Conservation (phyloP, 1,139 yeast species). For the Geotrichum europaeum region DNA sequence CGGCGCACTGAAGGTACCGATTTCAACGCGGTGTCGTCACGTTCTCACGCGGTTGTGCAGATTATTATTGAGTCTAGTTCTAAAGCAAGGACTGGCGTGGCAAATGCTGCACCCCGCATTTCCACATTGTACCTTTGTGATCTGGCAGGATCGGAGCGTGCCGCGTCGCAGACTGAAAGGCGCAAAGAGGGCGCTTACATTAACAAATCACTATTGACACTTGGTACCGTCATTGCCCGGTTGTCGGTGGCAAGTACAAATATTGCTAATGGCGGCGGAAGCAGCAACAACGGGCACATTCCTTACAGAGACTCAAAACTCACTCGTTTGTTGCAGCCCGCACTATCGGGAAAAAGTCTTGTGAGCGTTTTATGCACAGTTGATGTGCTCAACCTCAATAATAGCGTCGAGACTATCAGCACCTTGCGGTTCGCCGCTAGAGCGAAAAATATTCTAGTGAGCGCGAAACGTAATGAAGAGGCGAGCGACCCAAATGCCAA, state of each 20-base stretch:
- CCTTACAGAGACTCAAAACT: slow-evolving; percentile 91
- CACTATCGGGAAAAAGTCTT: slow-evolving; percentile 78
- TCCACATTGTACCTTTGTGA: slow-evolving; percentile 85
- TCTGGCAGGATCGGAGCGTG: slow-evolving; percentile 92
- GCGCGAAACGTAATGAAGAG: slow-evolving; percentile 49
- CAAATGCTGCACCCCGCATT: slow-evolving; percentile 37
- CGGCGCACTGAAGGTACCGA: slow-evolving; percentile 87
- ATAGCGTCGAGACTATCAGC: slow-evolving; percentile 74
- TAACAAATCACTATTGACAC: slow-evolving; percentile 80
- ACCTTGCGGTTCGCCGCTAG: slow-evolving; percentile 89
- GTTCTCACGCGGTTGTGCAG: slow-evolving; percentile 90
- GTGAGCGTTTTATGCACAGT: slow-evolving; percentile 81
- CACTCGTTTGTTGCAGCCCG: slow-evolving; percentile 83
- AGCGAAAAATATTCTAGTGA: slow-evolving; percentile 76
- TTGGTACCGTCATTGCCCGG: slow-evolving; percentile 83
- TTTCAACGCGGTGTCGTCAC: slow-evolving; percentile 72
- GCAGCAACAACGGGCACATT: slow-evolving; percentile 47
- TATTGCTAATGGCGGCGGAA: slow-evolving; percentile 25
- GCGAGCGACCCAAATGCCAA: slow-evolving; percentile 22
- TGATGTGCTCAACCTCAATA: slow-evolving; percentile 37
- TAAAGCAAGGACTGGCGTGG: slow-evolving; percentile 27
- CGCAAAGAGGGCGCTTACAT: slow-evolving; percentile 90
- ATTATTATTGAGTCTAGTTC: slow-evolving; percentile 45
- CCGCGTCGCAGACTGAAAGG: slow-evolving; percentile 73
- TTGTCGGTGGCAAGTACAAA: slow-evolving; percentile 34